These are phyloP conservation scores for Trichoderma sp. DNA, from an alignment of 2,329 filamentous ascomycete species.

Conservation along the genomic window DNA sequence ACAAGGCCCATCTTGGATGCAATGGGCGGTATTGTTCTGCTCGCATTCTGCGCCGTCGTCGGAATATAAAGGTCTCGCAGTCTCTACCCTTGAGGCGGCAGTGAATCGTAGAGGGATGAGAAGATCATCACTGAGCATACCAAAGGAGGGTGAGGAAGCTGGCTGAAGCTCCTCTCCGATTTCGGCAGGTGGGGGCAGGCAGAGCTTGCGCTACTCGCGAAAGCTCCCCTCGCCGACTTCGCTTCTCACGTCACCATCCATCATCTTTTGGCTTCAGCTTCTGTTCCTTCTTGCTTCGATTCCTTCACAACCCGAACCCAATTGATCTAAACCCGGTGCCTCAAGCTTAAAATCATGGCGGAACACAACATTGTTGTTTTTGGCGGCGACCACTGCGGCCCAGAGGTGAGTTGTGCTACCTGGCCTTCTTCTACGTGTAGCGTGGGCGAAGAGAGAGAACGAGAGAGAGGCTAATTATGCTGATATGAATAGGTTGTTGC, in stretches of 20 bases:
- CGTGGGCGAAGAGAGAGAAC: background rate
- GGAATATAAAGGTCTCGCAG: no score
- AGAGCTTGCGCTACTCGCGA: background rate
- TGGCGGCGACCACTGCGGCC: slow-evolving; percentile 81
- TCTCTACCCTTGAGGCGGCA: no score
- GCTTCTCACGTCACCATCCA: background rate
- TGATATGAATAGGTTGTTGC: slow-evolving; percentile 63
- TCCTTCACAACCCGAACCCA: background rate
- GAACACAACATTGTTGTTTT: slow-evolving; percentile 79
- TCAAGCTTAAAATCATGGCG: slow-evolving; percentile 55
- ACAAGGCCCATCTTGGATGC: background rate
- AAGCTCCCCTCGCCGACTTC: background rate
- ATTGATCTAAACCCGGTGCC: no score
- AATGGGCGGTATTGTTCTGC: no score
- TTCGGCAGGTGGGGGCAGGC: background rate
- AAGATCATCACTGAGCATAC: no score
- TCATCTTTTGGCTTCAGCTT: background rate
- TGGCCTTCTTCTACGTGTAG: background rate
- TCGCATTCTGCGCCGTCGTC: no score
- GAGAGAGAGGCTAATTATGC: background rate
- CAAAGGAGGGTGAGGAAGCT: background rate
- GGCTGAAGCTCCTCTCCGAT: background rate
- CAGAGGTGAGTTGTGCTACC: slow-evolving; percentile 61
- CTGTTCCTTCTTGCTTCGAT: background rate
- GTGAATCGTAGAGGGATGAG: no score